phyloP scores from a whole-genome alignment of 2,329 filamentous ascomycete genomes.

The Pseudogymnoascus sp. region DNA sequence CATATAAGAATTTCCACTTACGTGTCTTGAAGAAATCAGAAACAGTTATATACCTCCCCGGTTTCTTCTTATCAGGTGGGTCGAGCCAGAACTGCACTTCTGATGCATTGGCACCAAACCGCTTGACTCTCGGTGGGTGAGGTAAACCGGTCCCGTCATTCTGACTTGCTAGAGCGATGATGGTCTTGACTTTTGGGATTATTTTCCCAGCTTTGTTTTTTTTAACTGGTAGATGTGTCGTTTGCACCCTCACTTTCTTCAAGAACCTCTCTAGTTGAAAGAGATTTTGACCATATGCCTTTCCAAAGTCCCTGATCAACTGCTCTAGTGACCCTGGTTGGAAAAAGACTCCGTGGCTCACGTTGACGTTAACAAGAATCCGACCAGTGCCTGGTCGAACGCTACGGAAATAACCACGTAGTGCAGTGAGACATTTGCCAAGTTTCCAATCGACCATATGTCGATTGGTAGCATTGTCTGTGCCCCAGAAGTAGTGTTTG shows the following conservation, averaged over 20 bases:
- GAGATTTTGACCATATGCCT: slow-evolving; percentile 14
- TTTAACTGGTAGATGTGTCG: slow-evolving; percentile 32
- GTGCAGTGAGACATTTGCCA: slow-evolving; percentile 45
- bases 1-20: slow-evolving; percentile 20
- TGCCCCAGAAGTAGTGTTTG: slow-evolving; percentile 15
- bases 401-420: slow-evolving; percentile 56
- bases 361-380: slow-evolving; percentile 56
- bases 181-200: slow-evolving; percentile 37
- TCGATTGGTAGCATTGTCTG: background rate
- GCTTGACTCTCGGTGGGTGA: slow-evolving; percentile 31
- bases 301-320: slow-evolving; percentile 31
- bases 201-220: slow-evolving; percentile 30
- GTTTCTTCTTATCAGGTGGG: slow-evolving; percentile 26
- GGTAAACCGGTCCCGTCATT: slow-evolving; percentile 30
- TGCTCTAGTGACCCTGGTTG: slow-evolving; percentile 35
- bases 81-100: slow-evolving; percentile 49
- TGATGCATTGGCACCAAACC: slow-evolving; percentile 40
- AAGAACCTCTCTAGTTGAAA: slow-evolving; percentile 25
- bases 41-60: slow-evolving; percentile 43
- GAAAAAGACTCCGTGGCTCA: slow-evolving; percentile 53
- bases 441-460: slow-evolving; percentile 26
- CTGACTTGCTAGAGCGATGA: slow-evolving; percentile 37
- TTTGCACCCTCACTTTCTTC: slow-evolving; percentile 34
- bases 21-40: slow-evolving; percentile 41
- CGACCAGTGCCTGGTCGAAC: slow-evolving; percentile 51